These are phyloP conservation scores for Geopyxis carbonaria DNA, from an alignment of 495 filamentous ascomycete genomes.

Conservation along the genomic window DNA sequence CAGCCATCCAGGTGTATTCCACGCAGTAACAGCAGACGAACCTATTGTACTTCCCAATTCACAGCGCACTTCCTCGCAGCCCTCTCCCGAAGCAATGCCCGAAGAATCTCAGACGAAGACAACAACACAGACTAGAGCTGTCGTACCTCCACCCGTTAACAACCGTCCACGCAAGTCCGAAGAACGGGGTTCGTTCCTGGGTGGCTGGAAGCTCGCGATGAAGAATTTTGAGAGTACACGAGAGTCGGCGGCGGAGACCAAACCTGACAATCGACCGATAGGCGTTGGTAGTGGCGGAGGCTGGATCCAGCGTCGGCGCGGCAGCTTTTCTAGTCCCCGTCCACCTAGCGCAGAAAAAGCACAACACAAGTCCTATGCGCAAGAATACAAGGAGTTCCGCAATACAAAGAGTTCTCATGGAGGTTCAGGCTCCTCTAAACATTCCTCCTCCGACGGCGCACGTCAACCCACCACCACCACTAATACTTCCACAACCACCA, in stretches of 20 bases:
- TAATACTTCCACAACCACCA: not conserved
- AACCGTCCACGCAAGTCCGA: too few species aligned
- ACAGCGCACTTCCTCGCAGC: conserved; percentile 2
- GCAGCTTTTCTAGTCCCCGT: conserved; percentile 22
- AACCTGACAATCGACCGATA: conserved; percentile 14
- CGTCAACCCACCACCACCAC: not conserved
- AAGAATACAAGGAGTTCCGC: conserved; percentile 22
- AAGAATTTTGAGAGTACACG: conserved; percentile 10
- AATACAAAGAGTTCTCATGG: not conserved
- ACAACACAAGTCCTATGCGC: conserved; percentile 16
- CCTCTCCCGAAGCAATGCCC: conserved; percentile 15
- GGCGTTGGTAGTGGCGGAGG: conserved; percentile 23
- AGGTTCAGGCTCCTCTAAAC: not conserved
- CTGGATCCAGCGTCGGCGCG: conserved; percentile 21
- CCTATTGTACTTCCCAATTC: conserved; percentile 16
- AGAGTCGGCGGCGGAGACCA: conserved; percentile 2
- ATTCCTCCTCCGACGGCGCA: not conserved
- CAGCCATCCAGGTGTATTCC: conserved; percentile 5
- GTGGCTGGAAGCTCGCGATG: conserved; percentile 23
- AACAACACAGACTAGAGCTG: too few species aligned
- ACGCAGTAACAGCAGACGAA: conserved; percentile 20
- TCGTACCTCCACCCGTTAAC: too few species aligned
- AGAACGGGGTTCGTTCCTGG: conserved; percentile 15
- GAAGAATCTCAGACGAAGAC: conserved; percentile 9
- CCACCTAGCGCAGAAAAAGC: conserved; percentile 19